Evolutionary conservation across 2,329 filamentous ascomycete species (phyloP).

Genomic region (Botryosphaeria dothidea): DNA sequence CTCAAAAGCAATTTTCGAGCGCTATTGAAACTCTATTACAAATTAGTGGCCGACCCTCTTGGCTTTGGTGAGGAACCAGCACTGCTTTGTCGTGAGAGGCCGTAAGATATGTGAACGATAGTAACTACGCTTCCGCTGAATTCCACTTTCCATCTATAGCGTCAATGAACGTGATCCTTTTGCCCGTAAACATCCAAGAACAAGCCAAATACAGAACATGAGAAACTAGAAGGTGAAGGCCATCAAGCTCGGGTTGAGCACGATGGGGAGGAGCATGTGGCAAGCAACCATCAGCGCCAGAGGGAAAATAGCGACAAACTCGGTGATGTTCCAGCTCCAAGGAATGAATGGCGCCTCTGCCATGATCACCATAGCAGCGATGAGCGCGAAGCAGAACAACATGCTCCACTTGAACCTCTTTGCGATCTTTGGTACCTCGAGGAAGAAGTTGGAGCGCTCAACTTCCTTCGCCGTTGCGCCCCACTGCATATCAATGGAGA

Average conservation of each 20-base stretch:
- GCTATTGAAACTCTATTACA: not conserved
- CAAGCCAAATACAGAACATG: not conserved
- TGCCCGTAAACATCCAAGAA: not conserved
- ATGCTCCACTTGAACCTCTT: constrained; percentile 19
- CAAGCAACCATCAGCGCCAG: constrained; percentile 15
- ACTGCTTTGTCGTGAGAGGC: constrained; percentile 2
- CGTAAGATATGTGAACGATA: not conserved
- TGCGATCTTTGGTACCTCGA: constrained; percentile 11
- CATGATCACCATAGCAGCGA: constrained; percentile 21
- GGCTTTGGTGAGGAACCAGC: not conserved
- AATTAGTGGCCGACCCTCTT: not conserved
- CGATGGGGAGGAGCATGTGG: constrained; percentile 22
- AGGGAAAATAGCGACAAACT: constrained; percentile 20
- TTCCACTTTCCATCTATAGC: not conserved
- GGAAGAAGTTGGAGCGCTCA: constrained; percentile 19
- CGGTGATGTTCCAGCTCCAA: constrained; percentile 21
- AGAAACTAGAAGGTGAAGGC: constrained; percentile 9
- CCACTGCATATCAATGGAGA: constrained; percentile 22
- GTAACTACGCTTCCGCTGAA: not conserved
- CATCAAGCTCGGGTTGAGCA: constrained; percentile 19
- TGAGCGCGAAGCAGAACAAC: not conserved
- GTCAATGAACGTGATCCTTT: not conserved
- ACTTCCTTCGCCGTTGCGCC: constrained; percentile 20
- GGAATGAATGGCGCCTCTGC: constrained; percentile 17
- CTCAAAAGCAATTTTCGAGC: not conserved